Conservation (phyloP, 768 basidiomycete species). For the Lepiota brunneoincarnata region DNA sequence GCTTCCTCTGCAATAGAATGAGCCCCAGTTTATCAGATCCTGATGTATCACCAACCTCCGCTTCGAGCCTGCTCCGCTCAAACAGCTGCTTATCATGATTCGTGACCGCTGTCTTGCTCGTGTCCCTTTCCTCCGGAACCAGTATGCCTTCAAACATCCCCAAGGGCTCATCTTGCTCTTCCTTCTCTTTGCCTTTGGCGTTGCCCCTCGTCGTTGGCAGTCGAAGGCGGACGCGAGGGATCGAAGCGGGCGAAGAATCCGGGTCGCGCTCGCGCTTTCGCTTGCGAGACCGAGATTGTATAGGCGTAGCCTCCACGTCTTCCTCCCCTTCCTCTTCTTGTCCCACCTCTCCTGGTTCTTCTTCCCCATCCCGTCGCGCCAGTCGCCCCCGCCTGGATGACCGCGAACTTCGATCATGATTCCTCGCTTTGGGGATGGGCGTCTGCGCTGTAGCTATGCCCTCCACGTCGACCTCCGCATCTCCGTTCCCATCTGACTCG, state of each 20-base stretch:
- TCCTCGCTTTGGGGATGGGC: conserved; percentile 13
- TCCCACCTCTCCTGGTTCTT: conserved; percentile 31
- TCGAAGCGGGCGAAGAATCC: conserved; percentile 32
- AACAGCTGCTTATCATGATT: conserved; percentile 65
- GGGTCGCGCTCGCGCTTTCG: conserved; percentile 45
- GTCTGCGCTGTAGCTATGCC: conserved; percentile 16
- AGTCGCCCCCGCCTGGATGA: background rate
- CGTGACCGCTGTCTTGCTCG: conserved; percentile 60
- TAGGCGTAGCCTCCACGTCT: conserved; percentile 25
- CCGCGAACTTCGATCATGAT: too few species aligned
- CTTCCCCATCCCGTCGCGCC: background rate
- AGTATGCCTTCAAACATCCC: conserved; percentile 88
- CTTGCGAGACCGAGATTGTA: conserved; percentile 34
- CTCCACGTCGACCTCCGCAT: conserved; percentile 23
- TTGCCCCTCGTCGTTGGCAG: conserved; percentile 57
- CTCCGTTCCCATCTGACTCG: conserved; percentile 33
- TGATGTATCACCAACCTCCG: conserved; percentile 57
- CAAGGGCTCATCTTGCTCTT: conserved; percentile 67
- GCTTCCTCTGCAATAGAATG: conserved; percentile 39
- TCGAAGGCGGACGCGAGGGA: conserved; percentile 50
- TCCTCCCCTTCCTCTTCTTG: conserved; percentile 49
- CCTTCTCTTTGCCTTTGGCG: conserved; percentile 67
- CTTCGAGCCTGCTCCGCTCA: conserved; percentile 64
- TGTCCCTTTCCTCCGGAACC: conserved; percentile 65
- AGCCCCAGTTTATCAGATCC: background rate